Conservation (phyloP, 768 basidiomycete genomes). For the Tricholoma sp. region DNA sequence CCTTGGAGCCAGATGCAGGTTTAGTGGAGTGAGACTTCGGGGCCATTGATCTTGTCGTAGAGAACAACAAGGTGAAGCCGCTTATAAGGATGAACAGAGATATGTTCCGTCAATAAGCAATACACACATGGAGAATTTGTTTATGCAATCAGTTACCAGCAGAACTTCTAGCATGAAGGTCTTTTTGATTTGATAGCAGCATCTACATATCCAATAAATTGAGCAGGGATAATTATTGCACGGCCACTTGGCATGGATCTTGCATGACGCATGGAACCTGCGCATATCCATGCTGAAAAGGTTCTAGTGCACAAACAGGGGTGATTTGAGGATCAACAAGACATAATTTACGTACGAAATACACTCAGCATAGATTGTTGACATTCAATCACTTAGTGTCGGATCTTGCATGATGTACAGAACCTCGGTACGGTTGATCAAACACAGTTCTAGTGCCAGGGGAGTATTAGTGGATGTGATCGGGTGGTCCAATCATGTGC, state of each 20-base stretch:
- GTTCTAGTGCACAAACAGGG: neutral
- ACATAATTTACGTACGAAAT: neutral
- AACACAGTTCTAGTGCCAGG: conserved; percentile 1
- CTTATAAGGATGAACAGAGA: neutral
- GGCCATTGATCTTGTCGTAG: neutral
- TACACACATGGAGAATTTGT: neutral
- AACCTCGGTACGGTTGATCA: neutral
- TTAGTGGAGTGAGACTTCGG: neutral
- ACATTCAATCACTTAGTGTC: neutral
- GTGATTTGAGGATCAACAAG: neutral
- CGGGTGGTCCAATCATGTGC: neutral
- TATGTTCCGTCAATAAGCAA: neutral
- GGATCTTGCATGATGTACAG: neutral
- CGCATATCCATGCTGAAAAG: neutral
- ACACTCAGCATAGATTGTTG: neutral
- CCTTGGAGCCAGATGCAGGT: neutral
- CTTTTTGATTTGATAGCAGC: neutral
- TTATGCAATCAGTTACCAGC: neutral
- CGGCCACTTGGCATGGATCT: neutral
- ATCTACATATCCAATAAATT: neutral
- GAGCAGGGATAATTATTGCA: neutral
- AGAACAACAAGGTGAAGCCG: neutral
- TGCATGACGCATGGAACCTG: neutral
- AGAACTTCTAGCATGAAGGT: too few species aligned
- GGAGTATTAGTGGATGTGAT: neutral